Conservation (phyloP, 2,329 filamentous ascomycete species). For the Colletotrichum sp. region DNA sequence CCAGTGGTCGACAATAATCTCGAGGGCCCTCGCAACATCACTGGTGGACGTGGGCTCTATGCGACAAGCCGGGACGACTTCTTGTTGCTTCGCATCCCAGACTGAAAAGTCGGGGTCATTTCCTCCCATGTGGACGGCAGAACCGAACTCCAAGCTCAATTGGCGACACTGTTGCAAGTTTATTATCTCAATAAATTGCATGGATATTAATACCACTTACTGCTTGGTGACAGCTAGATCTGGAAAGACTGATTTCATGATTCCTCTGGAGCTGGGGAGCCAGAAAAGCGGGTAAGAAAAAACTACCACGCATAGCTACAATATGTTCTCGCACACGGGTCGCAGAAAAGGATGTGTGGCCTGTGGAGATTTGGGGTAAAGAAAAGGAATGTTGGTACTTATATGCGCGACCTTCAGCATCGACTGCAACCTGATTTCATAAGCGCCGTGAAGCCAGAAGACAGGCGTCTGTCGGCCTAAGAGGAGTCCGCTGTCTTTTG, state of each 20-base stretch:
- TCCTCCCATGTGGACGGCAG: background rate
- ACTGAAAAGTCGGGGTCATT: background rate
- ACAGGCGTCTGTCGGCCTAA: background rate
- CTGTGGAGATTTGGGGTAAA: background rate
- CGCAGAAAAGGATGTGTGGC: background rate
- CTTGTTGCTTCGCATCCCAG: background rate
- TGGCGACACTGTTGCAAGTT: background rate
- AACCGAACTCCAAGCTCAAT: background rate
- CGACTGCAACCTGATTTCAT: background rate
- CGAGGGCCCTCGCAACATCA: background rate
- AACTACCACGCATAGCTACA: background rate
- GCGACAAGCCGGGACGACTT: background rate
- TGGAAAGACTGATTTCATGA: background rate
- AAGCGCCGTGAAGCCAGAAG: background rate
- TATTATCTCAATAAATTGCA: fast-evolving
- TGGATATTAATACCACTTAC: background rate
- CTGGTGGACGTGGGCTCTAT: background rate
- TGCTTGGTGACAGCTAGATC: background rate
- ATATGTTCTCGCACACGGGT: fast-evolving
- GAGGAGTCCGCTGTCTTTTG: background rate
- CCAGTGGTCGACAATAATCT: background rate
- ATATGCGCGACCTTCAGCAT: background rate
- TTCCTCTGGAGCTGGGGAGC: fast-evolving
- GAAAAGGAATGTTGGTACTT: background rate
- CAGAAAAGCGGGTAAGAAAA: background rate